phyloP scores from a whole-genome alignment of 768 basidiomycete genomes.

The Tylopilus felleus region DNA sequence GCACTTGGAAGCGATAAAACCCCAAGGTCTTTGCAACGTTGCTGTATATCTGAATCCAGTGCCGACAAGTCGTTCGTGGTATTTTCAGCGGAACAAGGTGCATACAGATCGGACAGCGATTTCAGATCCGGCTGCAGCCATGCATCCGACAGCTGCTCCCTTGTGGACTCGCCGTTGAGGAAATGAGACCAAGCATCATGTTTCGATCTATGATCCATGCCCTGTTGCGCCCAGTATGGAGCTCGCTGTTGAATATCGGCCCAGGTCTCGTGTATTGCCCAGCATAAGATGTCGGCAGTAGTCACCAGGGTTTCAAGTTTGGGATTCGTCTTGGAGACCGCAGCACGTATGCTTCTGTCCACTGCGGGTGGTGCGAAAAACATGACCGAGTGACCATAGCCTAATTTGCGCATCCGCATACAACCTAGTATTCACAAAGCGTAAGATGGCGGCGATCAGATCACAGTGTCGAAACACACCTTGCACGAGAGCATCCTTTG shows the following conservation, averaged over 20 bases:
- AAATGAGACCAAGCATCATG: slow-evolving; percentile 13
- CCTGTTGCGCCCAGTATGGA: too few relatives aligned
- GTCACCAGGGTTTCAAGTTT: background rate
- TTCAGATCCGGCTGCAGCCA: too few relatives aligned
- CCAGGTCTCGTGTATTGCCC: too few relatives aligned
- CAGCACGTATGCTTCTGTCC: slow-evolving; percentile 33
- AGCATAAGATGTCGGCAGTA: slow-evolving; percentile 32
- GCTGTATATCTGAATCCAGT: background rate
- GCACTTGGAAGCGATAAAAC: background rate
- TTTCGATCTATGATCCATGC: slow-evolving; percentile 1
- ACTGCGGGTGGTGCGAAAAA: slow-evolving; percentile 44
- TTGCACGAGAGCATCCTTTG: too few relatives aligned
- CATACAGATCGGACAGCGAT: background rate
- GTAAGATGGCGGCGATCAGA: background rate
- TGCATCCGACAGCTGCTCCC: too few relatives aligned
- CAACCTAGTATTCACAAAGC: slow-evolving; percentile 46
- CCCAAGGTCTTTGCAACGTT: background rate
- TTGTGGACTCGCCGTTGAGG: background rate
- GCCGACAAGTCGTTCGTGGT: too few relatives aligned
- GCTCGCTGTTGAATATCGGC: background rate
- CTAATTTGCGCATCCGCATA: slow-evolving; percentile 46
- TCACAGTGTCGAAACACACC: slow-evolving; percentile 18
- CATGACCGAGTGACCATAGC: slow-evolving; percentile 42
- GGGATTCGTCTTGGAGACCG: slow-evolving; percentile 7
- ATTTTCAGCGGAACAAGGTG: background rate